Percentiles rank a stretch among this genome's conserved stretches.
These are phyloP conservation scores for Penicillium sp. DNA, from an alignment of 2,329 filamentous ascomycete species.

Conservation along the genomic window DNA sequence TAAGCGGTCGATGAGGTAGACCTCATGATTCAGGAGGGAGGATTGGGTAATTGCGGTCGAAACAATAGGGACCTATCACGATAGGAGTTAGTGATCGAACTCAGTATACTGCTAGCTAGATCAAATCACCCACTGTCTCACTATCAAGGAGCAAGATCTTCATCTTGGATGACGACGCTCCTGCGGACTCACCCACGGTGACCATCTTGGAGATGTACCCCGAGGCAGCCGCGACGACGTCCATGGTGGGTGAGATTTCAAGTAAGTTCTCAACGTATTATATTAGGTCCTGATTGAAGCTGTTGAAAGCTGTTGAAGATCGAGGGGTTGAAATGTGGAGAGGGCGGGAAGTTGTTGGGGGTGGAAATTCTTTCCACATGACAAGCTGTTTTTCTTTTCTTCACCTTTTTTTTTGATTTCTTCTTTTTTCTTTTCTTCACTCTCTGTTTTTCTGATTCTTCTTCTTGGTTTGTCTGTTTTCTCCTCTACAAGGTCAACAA, in stretches of 20 bases:
- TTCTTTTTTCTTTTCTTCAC: background rate
- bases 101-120: conserved; percentile 14
- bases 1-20: conserved; percentile 94
- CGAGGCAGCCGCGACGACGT: conserved; percentile 86
- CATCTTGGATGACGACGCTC: conserved; percentile 77
- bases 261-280: background rate
- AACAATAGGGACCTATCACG: conserved; percentile 70
- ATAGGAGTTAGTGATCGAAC: conserved; percentile 25
- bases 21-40: conserved; percentile 88
- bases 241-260: conserved; percentile 61
- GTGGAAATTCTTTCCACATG: conserved; percentile 13
- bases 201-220: conserved; percentile 98
- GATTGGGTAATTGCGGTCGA: conserved; percentile 97
- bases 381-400: conserved; percentile 6
- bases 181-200: conserved; percentile 70
- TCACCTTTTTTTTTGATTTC: background rate
- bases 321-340: conserved; percentile 9
- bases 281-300: background rate
- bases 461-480: conserved; percentile 7
- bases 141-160: conserved; percentile 92
- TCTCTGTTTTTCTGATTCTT: conserved; percentile 2
- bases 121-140: conserved; percentile 70
- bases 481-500: conserved; percentile 31
- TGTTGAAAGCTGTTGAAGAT: background rate
- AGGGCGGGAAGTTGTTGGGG: conserved; percentile 12